Percentiles rank a stretch among this genome's conserved stretches.
These are phyloP conservation scores for Fusarium xyrophilum DNA, from an alignment of 2,329 filamentous ascomycete genomes.

Conservation along the genomic window DNA sequence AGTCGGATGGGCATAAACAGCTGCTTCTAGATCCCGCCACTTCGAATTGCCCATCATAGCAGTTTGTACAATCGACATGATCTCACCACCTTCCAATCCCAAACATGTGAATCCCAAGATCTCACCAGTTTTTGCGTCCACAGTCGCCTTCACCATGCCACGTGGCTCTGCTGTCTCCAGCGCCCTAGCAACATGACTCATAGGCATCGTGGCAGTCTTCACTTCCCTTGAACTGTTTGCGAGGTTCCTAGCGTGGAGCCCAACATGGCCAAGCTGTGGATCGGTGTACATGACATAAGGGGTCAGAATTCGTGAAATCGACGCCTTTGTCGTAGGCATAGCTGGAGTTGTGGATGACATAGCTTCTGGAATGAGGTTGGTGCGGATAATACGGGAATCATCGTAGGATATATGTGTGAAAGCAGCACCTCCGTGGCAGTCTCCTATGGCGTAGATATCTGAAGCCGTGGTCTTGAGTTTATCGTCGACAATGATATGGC, in stretches of 20 bases:
- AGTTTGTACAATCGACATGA: slow-evolving; percentile 61
- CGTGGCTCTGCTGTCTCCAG: slow-evolving; percentile 59
- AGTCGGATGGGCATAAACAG: slow-evolving; percentile 59
- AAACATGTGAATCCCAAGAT: slow-evolving; percentile 62
- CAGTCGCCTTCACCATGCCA: slow-evolving; percentile 60
- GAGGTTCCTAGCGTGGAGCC: slow-evolving; percentile 53
- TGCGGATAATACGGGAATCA: slow-evolving; percentile 59
- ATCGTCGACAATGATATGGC: slow-evolving; percentile 54
- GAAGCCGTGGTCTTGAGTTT: slow-evolving; percentile 53
- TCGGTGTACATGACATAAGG: slow-evolving; percentile 62
- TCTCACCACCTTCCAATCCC: slow-evolving; percentile 59
- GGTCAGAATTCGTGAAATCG: slow-evolving; percentile 45
- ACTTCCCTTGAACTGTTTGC: slow-evolving; percentile 44
- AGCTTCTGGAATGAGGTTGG: slow-evolving; percentile 50
- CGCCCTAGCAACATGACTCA: slow-evolving; percentile 58
- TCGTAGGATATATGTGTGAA: slow-evolving; percentile 66
- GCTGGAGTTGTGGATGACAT: slow-evolving; percentile 38
- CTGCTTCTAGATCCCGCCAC: slow-evolving; percentile 54
- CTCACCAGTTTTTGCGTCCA: slow-evolving; percentile 55
- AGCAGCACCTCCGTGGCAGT: slow-evolving; percentile 59
- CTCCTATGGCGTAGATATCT: slow-evolving; percentile 57
- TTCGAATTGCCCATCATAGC: slow-evolving; percentile 58
- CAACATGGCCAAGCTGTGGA: slow-evolving; percentile 60
- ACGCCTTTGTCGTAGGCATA: slow-evolving; percentile 36
- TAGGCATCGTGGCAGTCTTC: slow-evolving; percentile 58